phyloP scores from a whole-genome alignment of 441 rosid genomes.

The Euphorbia corollata region DNA sequence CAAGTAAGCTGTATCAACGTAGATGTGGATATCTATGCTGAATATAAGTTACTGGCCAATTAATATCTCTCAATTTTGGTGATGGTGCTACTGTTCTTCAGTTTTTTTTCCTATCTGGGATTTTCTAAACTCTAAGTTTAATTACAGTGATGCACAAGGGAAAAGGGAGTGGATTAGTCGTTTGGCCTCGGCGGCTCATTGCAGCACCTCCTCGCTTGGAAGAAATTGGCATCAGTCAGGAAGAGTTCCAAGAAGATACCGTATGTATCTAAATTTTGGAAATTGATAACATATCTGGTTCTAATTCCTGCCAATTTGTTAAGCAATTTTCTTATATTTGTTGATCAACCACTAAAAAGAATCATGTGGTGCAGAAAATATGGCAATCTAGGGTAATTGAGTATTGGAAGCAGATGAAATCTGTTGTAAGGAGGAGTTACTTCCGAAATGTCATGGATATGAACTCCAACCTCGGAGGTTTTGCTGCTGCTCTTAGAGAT shows the following conservation, averaged over 20 bases:
- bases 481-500: constrained; percentile 71
- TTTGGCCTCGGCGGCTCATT: constrained; percentile 82
- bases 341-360: constrained; percentile 9
- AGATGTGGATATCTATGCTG: not conserved
- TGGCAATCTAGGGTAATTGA: constrained; percentile 77
- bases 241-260: constrained; percentile 65
- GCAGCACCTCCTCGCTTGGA: constrained; percentile 75
- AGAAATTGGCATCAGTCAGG: constrained; percentile 63
- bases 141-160: constrained; percentile 71
- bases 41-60: not conserved
- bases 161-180: constrained; percentile 69
- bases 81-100: not conserved
- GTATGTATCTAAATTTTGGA: constrained; percentile 34
- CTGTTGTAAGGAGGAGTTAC: constrained; percentile 52
- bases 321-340: not conserved
- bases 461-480: constrained; percentile 86
- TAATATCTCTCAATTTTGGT: not conserved
- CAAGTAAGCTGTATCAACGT: constrained; percentile 41
- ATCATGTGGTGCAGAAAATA: constrained; percentile 44
- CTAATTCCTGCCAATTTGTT: not conserved
- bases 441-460: constrained; percentile 93
- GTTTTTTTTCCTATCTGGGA: not conserved
- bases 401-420: constrained; percentile 85
- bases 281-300: not conserved
- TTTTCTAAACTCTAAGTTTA: constrained; percentile 9